These are phyloP conservation scores for Apophysomyces variabilis DNA, from an alignment of 371 early-diverging fungal genomes.

Conservation along the genomic window DNA sequence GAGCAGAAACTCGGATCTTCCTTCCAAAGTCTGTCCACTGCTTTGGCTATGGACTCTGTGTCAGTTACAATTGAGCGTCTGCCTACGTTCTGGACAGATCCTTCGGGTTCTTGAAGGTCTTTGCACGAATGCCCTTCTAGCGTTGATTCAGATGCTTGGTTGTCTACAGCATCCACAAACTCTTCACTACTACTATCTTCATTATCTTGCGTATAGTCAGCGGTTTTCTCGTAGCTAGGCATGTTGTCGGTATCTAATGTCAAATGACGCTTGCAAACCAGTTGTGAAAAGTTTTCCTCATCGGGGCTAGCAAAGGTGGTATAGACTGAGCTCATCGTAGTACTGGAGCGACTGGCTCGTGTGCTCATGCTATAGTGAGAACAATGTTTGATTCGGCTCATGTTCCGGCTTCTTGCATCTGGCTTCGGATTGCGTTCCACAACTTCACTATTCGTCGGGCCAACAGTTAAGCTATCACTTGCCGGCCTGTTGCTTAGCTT, in stretches of 20 bases:
- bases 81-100: neutral
- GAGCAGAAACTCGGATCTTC: slow-evolving; percentile 40
- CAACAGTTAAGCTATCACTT: neutral
- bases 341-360: slow-evolving; percentile 6
- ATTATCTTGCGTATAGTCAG: neutral
- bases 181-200: slow-evolving; percentile 4
- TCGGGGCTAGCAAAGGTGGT: slow-evolving; percentile 6
- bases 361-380: slow-evolving; percentile 5
- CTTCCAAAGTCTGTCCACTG: slow-evolving; percentile 40
- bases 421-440: neutral
- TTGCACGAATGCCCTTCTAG: neutral
- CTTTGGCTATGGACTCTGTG: slow-evolving; percentile 6
- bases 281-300: neutral
- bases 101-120: neutral
- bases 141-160: neutral
- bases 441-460: neutral
- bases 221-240: neutral
- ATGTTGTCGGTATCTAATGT: neutral
- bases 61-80: neutral
- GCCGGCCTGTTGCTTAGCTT: neutral
- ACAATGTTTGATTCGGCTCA: slow-evolving; percentile 7
- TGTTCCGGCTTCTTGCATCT: neutral
- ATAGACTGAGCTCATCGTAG: slow-evolving; percentile 4
- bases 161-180: slow-evolving; percentile 1
- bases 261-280: neutral